Conservation (phyloP, 805 yeast species). For the Kazachstania bromeliacearum region DNA sequence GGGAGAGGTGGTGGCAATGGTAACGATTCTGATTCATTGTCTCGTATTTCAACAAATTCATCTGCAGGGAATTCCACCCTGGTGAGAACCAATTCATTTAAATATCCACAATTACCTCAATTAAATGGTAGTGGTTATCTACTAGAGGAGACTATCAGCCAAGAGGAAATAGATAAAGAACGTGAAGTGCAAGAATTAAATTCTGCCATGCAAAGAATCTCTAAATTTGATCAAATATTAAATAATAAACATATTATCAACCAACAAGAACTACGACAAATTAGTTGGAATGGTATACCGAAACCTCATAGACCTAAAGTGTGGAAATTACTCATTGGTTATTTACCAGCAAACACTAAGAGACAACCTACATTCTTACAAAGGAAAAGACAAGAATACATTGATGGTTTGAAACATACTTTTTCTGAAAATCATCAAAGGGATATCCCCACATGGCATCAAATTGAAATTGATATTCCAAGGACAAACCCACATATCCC, state of each 20-base stretch:
- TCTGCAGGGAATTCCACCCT: conserved; percentile 17
- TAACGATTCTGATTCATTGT: conserved; percentile 8
- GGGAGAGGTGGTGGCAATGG: conserved; percentile 25
- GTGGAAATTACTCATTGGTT: conserved; percentile 88
- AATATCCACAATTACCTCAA: conserved; percentile 26
- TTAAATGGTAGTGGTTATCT: conserved; percentile 9
- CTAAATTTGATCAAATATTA: conserved; percentile 57
- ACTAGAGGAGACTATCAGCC: conserved; percentile 12
- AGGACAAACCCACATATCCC: conserved; percentile 82
- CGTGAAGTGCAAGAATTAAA: conserved; percentile 38
- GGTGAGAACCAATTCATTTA: conserved; percentile 6
- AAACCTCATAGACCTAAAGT: conserved; percentile 65
- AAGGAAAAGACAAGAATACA: conserved; percentile 79
- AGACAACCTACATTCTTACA: conserved; percentile 61
- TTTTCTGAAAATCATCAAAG: conserved; percentile 41
- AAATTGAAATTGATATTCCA: conserved; percentile 88
- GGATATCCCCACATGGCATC: conserved; percentile 86
- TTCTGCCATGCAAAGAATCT: conserved; percentile 51
- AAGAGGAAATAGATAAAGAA: conserved; percentile 24
- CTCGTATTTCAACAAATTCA: conserved; percentile 11
- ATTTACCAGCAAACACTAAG: conserved; percentile 75
- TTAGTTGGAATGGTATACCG: conserved; percentile 95
- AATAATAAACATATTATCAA: conserved; percentile 47
- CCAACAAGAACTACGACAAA: conserved; percentile 56
- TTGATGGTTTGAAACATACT: conserved; percentile 63